Evolutionary conservation across 192 early-diverging fungal genomes (phyloP).

Genomic region (Mortierella hygrophila): DNA sequence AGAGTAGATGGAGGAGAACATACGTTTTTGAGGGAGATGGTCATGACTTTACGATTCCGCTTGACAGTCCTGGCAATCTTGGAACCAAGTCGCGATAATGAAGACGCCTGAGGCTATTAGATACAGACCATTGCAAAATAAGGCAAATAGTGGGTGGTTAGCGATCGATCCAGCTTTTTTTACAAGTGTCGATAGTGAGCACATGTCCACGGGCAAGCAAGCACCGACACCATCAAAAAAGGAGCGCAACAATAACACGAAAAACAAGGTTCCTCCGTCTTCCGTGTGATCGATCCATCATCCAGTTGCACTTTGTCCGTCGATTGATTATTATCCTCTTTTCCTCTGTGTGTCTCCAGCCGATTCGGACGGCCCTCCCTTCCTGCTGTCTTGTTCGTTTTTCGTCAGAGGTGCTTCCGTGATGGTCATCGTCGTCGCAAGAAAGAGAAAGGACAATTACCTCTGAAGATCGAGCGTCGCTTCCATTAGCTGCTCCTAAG

Average conservation of each 20-base stretch:
- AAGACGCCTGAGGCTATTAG: constrained; percentile 33
- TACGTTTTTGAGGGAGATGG: constrained; percentile 74
- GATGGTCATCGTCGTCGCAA: background rate
- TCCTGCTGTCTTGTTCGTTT: background rate
- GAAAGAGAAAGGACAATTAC: constrained; percentile 6
- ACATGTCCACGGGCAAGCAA: constrained; percentile 3
- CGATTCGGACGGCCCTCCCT: background rate
- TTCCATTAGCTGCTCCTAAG: background rate
- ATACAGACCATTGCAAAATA: background rate
- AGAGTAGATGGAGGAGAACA: constrained; percentile 12
- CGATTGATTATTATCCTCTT: background rate
- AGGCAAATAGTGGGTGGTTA: background rate
- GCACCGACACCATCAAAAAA: background rate
- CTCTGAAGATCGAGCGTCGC: constrained; percentile 34
- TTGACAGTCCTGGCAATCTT: constrained; percentile 55
- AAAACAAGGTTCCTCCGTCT: constrained; percentile 6
- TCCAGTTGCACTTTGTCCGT: background rate
- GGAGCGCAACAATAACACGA: background rate
- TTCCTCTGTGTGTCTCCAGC: background rate
- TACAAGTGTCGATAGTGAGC: background rate
- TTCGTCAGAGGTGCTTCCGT: background rate
- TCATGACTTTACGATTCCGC: constrained; percentile 65
- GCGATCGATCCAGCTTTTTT: background rate
- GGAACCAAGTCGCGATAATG: constrained; percentile 53
- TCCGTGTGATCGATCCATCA: constrained; percentile 5